Evolutionary conservation across 148 eudicot species (phyloP).

Genomic region (Vaccinium macrocarpon): DNA sequence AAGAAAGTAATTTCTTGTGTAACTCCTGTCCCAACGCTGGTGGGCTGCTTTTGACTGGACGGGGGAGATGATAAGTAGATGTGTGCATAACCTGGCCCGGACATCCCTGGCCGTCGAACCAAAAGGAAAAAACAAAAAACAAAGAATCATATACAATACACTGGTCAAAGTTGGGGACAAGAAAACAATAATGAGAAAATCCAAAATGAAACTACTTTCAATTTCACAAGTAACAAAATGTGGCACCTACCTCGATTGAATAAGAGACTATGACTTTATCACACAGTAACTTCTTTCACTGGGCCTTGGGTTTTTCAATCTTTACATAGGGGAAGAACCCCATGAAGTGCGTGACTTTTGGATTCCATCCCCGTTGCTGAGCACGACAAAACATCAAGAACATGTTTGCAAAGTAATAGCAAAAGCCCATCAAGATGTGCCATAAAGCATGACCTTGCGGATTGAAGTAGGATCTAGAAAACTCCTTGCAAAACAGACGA

Average conservation of each 20-base stretch:
- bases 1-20: too few relatives aligned
- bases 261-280: slow-evolving; percentile 10
- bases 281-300: slow-evolving; percentile 28
- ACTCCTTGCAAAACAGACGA: slow-evolving; percentile 53
- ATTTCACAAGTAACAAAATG: slow-evolving; percentile 12
- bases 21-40: too few relatives aligned
- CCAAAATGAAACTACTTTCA: slow-evolving; percentile 19
- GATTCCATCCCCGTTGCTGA: slow-evolving; percentile 76
- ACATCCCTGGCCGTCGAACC: too few relatives aligned
- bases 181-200: slow-evolving; percentile 10
- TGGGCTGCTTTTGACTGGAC: too few relatives aligned
- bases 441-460: slow-evolving; percentile 91
- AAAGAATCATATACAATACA: slow-evolving; percentile 36
- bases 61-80: too few relatives aligned
- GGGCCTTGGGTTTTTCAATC: slow-evolving; percentile 65
- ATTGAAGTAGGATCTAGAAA: slow-evolving; percentile 55
- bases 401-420: slow-evolving; percentile 67
- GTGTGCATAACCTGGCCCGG: too few relatives aligned
- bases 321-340: slow-evolving; percentile 72
- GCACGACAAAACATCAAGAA: slow-evolving; percentile 93
- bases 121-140: not conserved
- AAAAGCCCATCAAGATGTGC: slow-evolving; percentile 77
- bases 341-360: slow-evolving; percentile 46
- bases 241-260: slow-evolving; percentile 10
- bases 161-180: slow-evolving; percentile 23